phyloP scores from a whole-genome alignment of 352 stramenopile species.

The Peronospora tabacina region DNA sequence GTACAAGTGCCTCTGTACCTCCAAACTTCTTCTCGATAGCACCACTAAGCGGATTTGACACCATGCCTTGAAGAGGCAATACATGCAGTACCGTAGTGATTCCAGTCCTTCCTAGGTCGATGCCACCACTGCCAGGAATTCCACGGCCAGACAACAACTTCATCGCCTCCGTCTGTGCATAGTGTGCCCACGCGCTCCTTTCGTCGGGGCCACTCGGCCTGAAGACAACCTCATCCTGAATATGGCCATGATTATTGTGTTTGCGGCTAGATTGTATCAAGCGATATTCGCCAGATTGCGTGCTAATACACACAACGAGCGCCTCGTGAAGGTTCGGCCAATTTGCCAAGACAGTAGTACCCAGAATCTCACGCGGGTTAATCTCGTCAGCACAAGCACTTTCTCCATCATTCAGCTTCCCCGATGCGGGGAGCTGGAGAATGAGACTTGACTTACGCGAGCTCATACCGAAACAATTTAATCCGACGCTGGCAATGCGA shows the following conservation, averaged over 20 bases:
- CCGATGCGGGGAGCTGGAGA: slow-evolving; percentile 40
- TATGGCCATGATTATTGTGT: slow-evolving; percentile 16
- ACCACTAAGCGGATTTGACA: slow-evolving; percentile 90
- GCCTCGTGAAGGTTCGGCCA: slow-evolving; percentile 98
- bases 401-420: slow-evolving; percentile 12
- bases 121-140: slow-evolving; percentile 82
- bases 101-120: slow-evolving; percentile 88
- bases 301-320: slow-evolving; percentile 76
- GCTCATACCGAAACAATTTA: slow-evolving; percentile 94
- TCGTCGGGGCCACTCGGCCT: slow-evolving; percentile 39
- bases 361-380: slow-evolving; percentile 40
- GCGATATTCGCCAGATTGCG: slow-evolving; percentile 52
- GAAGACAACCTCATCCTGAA: slow-evolving; percentile 31
- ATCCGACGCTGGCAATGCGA: slow-evolving; percentile 52
- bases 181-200: slow-evolving; percentile 60
- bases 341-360: slow-evolving; percentile 90
- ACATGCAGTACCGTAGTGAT: slow-evolving; percentile 74
- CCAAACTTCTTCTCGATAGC: slow-evolving; percentile 95
- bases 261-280: slow-evolving; percentile 24
- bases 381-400: slow-evolving; percentile 24
- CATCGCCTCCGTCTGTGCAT: slow-evolving; percentile 57
- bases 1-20: slow-evolving; percentile 90
- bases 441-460: slow-evolving; percentile 75
- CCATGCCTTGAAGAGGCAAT: slow-evolving; percentile 88
- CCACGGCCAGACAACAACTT: slow-evolving; percentile 68